Evolutionary conservation across 768 basidiomycete genomes (phyloP).

Genomic region (Suillus discolor): DNA sequence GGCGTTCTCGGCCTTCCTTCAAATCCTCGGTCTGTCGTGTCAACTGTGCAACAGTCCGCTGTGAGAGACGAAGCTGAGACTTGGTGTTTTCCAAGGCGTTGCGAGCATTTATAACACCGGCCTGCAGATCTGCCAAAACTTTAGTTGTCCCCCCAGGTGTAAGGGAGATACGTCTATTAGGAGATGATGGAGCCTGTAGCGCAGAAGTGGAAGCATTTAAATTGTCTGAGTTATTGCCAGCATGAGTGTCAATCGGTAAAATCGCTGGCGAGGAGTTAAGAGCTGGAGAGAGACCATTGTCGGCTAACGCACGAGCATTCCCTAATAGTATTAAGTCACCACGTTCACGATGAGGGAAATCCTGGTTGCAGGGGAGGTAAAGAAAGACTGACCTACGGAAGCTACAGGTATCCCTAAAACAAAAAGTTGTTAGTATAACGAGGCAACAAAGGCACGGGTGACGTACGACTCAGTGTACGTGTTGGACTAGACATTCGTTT

Average conservation of each 20-base stretch:
- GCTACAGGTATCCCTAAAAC: conserved; percentile 72
- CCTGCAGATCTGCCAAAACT: conserved; percentile 85
- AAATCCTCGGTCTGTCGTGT: conserved; percentile 87
- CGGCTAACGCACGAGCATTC: conserved; percentile 82
- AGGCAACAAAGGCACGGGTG: conserved; percentile 13
- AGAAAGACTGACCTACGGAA: conserved; percentile 64
- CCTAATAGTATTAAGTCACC: conserved; percentile 45
- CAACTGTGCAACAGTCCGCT: conserved; percentile 80
- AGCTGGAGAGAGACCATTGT: conserved; percentile 56
- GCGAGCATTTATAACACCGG: conserved; percentile 76
- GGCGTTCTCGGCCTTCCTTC: conserved; percentile 82
- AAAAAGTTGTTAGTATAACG: conserved; percentile 19
- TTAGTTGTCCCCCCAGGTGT: conserved; percentile 84
- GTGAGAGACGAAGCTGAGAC: conserved; percentile 75
- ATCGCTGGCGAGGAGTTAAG: conserved; percentile 34
- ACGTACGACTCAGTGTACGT: conserved; percentile 78
- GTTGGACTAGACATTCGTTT: conserved; percentile 74
- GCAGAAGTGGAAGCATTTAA: conserved; percentile 38
- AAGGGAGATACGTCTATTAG: conserved; percentile 61
- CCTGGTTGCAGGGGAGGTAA: conserved; percentile 13
- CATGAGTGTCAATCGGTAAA: conserved; percentile 38
- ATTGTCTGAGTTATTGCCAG: conserved; percentile 24
- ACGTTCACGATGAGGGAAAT: conserved; percentile 22
- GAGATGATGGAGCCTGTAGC: conserved; percentile 46
- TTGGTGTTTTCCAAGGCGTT: conserved; percentile 88